Evolutionary conservation across 2,329 filamentous ascomycete species (phyloP), one percentile per base, ranked within the genome.

Genomic region (Scedosporium boydii): DNA sequence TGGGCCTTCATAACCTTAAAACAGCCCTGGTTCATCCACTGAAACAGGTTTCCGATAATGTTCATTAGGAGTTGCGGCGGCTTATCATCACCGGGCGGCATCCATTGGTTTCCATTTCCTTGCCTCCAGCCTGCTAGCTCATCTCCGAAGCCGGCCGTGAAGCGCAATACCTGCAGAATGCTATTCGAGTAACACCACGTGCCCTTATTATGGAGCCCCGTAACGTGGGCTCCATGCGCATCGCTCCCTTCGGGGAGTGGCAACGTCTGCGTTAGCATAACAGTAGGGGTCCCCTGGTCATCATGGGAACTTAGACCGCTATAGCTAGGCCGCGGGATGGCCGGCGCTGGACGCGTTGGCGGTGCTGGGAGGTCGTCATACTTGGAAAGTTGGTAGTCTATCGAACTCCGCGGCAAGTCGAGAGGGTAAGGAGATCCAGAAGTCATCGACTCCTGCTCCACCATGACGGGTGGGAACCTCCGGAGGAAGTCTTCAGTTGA

Each of bases 101-200:
- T 74, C 72, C 89, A 78, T 81, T 86, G 84, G 80, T 91, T 78
- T 79, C 84, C 69, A 77, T 80, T 70, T 79, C 85, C 67, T 88
- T 84, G 80, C 74, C 82, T 69, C 71, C 73, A 73, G 71, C 83
- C 75, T 75, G 90, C 69, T 70, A 88, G 70, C 77, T 88, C 77
- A 76, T 86, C 71, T 75, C 83, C 77, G 82, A 96, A 82, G 75
- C 85, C 75, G 70, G 84, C 70, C 0, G 92, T 93, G 1, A 87
- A 88, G 63, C 90, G 89, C 18, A 97, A 77, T 64, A 89, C 89
- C 73, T 98, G 93, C 27, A 98, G 79, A 0, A 88, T 87, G n/a
- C 91, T 88, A 73, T 96, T 97, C 80, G 95, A 92, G 71, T 96
- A 97, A 72, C 93, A 97, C 66, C 89, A 93, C 57, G 89, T 87